A percentile compares a stretch with the other conserved stretches of the same genome.
These are phyloP conservation scores for Fusarium veterinarium DNA, from an alignment of 2,329 filamentous ascomycete genomes.

Conservation along the genomic window DNA sequence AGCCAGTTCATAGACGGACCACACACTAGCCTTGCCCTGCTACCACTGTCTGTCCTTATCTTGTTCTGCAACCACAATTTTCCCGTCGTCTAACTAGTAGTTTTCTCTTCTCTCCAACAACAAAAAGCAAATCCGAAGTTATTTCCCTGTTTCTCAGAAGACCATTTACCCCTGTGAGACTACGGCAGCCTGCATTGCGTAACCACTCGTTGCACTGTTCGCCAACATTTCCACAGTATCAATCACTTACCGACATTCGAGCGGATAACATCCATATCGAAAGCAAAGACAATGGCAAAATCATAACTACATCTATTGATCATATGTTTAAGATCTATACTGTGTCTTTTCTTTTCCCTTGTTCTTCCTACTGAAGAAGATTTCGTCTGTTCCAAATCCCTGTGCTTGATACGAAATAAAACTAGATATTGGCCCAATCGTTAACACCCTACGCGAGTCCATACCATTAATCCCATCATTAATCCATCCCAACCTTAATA, in stretches of 20 bases:
- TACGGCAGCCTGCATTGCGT: neutral
- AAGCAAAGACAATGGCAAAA: neutral
- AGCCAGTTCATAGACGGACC: neutral
- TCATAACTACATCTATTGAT: neutral
- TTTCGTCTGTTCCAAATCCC: too few species aligned
- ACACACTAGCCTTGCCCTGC: neutral
- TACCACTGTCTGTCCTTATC: neutral
- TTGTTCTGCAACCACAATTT: neutral
- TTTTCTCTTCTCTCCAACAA: constrained; percentile 4
- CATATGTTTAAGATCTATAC: too few species aligned
- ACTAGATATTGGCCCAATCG: too few species aligned
- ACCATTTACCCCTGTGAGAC: neutral
- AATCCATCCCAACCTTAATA: too few species aligned
- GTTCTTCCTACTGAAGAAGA: too few species aligned
- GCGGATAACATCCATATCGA: neutral
- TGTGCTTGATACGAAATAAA: too few species aligned
- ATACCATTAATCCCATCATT: too few species aligned
- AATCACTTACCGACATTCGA: neutral
- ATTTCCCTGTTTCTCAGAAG: neutral
- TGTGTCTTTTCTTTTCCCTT: too few species aligned
- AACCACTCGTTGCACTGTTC: neutral
- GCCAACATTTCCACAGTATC: neutral
- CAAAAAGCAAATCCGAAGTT: neutral
- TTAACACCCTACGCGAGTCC: too few species aligned
- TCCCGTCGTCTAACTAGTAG: neutral